Evolutionary conservation across 768 basidiomycete species (phyloP).

Genomic region (Hemileccinum impolitum): DNA sequence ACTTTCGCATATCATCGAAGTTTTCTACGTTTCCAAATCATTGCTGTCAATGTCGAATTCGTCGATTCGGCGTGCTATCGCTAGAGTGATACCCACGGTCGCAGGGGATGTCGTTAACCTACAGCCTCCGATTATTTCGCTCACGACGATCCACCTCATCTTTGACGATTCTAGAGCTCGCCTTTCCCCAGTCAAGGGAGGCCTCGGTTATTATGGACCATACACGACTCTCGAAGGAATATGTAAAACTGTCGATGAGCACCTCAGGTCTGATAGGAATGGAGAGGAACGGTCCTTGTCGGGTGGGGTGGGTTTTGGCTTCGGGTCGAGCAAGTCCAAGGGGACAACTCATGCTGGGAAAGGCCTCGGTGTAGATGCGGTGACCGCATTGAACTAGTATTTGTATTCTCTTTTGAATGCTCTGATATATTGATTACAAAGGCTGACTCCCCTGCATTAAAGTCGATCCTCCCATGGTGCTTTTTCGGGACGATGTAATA

Average conservation of each 20-base stretch:
- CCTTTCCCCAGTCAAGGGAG: conserved; percentile 50
- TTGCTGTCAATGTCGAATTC: conserved; percentile 34
- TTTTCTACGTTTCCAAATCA: conserved; percentile 47
- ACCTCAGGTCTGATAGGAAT: conserved; percentile 36
- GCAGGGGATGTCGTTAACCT: conserved; percentile 50
- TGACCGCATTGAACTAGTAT: conserved; percentile 20
- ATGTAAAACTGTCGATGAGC: conserved; percentile 53
- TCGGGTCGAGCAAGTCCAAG: conserved; percentile 27
- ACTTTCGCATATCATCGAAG: conserved; percentile 59
- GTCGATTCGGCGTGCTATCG: conserved; percentile 32
- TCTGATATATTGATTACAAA: neutral
- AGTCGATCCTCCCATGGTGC: neutral
- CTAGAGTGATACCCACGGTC: conserved; percentile 41
- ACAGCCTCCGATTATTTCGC: conserved; percentile 56
- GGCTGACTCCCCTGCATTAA: neutral
- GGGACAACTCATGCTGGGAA: conserved; percentile 27
- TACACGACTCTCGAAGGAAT: conserved; percentile 59
- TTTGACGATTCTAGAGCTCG: conserved; percentile 68
- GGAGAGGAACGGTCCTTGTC: conserved; percentile 38
- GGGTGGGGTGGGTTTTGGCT: conserved; percentile 47
- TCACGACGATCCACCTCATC: conserved; percentile 53
- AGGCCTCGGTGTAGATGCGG: conserved; percentile 21
- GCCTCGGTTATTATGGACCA: conserved; percentile 57
- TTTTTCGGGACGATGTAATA: neutral
- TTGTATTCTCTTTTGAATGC: neutral